phyloP scores from a whole-genome alignment of 2,329 filamentous ascomycete genomes.

The Aspergillus pseudoviridinutans region DNA sequence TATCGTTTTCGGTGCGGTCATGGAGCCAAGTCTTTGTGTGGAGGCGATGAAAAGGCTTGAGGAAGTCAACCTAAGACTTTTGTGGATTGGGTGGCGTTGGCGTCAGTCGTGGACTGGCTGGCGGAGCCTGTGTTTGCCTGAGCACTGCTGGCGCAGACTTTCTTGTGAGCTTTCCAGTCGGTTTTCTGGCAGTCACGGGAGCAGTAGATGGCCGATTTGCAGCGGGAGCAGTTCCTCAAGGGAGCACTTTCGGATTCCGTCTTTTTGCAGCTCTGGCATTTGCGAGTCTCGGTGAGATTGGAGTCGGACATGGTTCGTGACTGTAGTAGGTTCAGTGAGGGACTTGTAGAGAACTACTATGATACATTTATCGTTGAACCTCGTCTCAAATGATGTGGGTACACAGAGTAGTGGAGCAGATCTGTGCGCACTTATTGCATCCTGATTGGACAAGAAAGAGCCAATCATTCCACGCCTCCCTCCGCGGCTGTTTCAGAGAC shows the following conservation, averaged over 20 bases:
- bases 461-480: too few relatives aligned
- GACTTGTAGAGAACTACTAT: too few relatives aligned
- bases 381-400: too few relatives aligned
- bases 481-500: too few relatives aligned
- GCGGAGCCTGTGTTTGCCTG: background rate
- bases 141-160: constrained; percentile 34
- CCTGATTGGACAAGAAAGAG: too few relatives aligned
- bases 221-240: constrained; percentile 43
- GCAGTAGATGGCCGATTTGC: constrained; percentile 48
- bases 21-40: constrained; percentile 43
- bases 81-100: background rate
- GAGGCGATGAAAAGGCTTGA: constrained; percentile 41
- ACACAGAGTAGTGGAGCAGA: too few relatives aligned
- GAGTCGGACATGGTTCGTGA: too few relatives aligned
- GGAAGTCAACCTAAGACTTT: constrained; percentile 21
- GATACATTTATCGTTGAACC: too few relatives aligned
- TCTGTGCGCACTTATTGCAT: too few relatives aligned
- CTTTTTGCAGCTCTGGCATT: background rate
- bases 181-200: constrained; percentile 49
- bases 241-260: background rate
- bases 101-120: background rate
- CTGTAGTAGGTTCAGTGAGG: too few relatives aligned
- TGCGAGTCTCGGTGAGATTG: background rate
- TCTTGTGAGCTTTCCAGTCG: constrained; percentile 51
- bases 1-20: constrained; percentile 41